These are phyloP conservation scores for Litchi chinensis DNA, from an alignment of 345 rosid species.

Conservation along the genomic window DNA sequence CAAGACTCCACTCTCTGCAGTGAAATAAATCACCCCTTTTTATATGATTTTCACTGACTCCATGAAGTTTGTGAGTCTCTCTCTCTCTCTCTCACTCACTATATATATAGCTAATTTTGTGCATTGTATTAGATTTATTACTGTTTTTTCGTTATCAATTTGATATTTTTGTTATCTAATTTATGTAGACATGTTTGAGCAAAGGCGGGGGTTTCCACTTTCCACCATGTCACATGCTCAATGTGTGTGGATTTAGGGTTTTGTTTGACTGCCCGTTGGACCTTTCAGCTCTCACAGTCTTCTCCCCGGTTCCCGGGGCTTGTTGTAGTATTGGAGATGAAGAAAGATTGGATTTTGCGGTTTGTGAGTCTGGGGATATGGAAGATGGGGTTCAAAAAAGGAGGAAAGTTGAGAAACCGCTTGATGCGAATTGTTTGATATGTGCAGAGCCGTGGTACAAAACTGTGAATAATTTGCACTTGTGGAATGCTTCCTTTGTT, in stretches of 20 bases:
- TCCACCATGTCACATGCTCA: conserved; percentile 69
- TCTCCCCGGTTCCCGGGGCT: conserved; percentile 58
- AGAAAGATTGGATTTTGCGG: conserved; percentile 28
- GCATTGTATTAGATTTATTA: neutral
- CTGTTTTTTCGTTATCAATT: neutral
- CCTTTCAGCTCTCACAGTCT: conserved; percentile 64
- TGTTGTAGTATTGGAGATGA: conserved; percentile 6
- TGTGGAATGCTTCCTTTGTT: conserved; percentile 78
- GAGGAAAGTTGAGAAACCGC: conserved; percentile 42
- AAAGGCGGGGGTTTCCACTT: conserved; percentile 67
- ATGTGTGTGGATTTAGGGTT: conserved; percentile 63
- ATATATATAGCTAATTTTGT: neutral
- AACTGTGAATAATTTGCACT: conserved; percentile 65
- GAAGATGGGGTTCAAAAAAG: conserved; percentile 39
- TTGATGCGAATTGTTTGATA: conserved; percentile 49
- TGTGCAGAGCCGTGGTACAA: conserved; percentile 81
- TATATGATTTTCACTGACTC: conserved; percentile 8
- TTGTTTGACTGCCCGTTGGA: conserved; percentile 83
- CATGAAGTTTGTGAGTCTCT: conserved; percentile 67
- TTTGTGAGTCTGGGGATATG: conserved; percentile 23
- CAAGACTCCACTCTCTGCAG: neutral
- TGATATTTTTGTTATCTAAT: conserved; percentile 15
- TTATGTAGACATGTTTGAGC: conserved; percentile 76
- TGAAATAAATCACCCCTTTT: neutral
- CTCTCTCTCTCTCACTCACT: conserved; percentile 12